Base-by-base conservation (phyloP, 2,329 filamentous ascomycete species). In the Rhexocercosporidium sp. region DNA sequence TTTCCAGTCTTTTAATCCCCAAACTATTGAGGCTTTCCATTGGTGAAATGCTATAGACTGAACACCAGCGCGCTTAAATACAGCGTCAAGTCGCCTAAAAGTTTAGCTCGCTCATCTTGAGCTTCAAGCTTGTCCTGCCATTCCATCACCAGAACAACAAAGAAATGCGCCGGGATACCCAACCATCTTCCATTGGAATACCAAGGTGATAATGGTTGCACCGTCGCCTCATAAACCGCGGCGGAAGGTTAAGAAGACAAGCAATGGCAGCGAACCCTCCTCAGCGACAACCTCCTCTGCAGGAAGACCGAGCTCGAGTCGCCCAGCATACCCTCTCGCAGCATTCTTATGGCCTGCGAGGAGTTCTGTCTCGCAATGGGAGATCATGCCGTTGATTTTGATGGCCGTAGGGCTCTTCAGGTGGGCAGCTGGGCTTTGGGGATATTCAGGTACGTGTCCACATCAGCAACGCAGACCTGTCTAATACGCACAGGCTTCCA, bases 311-410 rank as follows among this genome's bases (percentile, higher is more conserved):
- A 70, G 44, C 56, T 62, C 62, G 9, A 71, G 79, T 85, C 61
- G 83, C 49, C 95, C 95, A 37, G 88, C 92, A 3, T 98, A 97
- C 76, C 95, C 96, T 47, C 86, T 99, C 25, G 94, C 93, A 1
- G 90, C 94, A n/a, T 95, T 99, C 76, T 86, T 99, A 60, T 97
- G 95, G 93, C 94, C 94, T 60, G 92, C 94, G 25, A 90, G 94
- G 70, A 90, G 90, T 61, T 91, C 92, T 0, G 84, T 88, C 20
- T 97, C 94, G 63, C 92, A 95, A 92, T 98, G 96, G 95, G 89
- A 97, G 75, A 87, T 95, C 4, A 82, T 99, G 37, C 94, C 96
- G 1, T 82, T 96, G 73, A 90, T 97, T 4, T 83, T 99, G 63
- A 97, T 98, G 91, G 87, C 86, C 1, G 93, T 88, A n/a, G 94